These are phyloP conservation scores for Xerocomus spinulosus DNA, from an alignment of 768 basidiomycete genomes.

Conservation along the genomic window DNA sequence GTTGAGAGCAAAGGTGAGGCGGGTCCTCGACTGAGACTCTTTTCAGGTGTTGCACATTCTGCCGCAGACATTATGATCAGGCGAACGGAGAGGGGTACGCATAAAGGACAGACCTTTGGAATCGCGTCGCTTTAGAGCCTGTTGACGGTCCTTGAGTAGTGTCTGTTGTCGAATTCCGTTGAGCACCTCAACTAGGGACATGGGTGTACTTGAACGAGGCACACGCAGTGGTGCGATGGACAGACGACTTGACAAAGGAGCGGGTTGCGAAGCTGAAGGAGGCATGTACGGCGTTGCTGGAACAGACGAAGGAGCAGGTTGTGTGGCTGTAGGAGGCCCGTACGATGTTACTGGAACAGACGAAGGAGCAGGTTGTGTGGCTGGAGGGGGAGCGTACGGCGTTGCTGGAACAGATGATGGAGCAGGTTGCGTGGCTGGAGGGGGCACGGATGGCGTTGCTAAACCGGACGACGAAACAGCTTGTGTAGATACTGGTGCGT, in stretches of 20 bases:
- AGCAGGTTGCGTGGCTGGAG: not conserved
- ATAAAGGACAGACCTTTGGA: not conserved
- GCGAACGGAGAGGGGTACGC: not conserved
- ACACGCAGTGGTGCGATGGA: slow-evolving; percentile 23
- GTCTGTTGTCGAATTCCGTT: slow-evolving; percentile 18
- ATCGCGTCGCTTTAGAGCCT: not conserved
- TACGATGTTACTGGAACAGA: too few relatives aligned
- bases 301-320: not conserved
- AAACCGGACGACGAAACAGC: not conserved
- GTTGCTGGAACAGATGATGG: not conserved
- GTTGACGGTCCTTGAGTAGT: not conserved
- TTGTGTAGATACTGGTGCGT: not conserved
- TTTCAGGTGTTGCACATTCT: not conserved
- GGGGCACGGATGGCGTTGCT: not conserved
- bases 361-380: slow-evolving; percentile 2
- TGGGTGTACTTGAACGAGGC: slow-evolving; percentile 8
- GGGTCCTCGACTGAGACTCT: not conserved
- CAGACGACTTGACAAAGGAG: slow-evolving; percentile 2
- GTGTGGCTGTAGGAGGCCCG: not conserved
- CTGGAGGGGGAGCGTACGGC: not conserved
- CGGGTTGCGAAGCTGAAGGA: slow-evolving; percentile 2
- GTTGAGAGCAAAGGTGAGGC: not conserved
- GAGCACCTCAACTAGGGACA: slow-evolving; percentile 20
- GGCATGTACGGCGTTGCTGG: not conserved
- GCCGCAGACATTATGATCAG: not conserved